These are phyloP conservation scores for Cyclotella cryptica DNA, from an alignment of 108 stramenopile genomes.

Conservation along the genomic window DNA sequence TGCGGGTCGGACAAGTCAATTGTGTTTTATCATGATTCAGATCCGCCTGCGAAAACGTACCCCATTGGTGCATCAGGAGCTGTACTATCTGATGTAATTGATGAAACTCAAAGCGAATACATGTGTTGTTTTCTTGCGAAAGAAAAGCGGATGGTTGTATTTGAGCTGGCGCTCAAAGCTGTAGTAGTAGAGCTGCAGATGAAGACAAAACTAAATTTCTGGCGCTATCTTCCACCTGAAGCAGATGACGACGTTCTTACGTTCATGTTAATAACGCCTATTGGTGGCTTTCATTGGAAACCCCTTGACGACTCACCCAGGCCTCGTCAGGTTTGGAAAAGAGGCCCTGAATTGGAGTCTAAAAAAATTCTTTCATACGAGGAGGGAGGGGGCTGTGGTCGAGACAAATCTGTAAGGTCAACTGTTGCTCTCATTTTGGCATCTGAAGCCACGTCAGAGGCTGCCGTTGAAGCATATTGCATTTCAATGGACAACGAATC, in stretches of 20 bases:
- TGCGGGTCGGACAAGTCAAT: constrained; percentile 91
- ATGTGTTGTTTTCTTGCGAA: constrained; percentile 91
- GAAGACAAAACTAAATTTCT: constrained; percentile 93
- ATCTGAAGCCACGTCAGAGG: constrained; percentile 60
- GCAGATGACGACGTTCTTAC: constrained; percentile 78
- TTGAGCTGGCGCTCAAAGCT: constrained; percentile 77
- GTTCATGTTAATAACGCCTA: constrained; percentile 88
- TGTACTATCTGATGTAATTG: constrained; percentile 85
- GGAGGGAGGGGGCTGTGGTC: constrained; percentile 90
- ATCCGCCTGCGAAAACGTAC: constrained; percentile 81
- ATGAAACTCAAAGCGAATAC: constrained; percentile 80
- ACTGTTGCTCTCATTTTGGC: constrained; percentile 75
- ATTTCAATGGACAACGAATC: constrained; percentile 78
- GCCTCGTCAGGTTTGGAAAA: constrained; percentile 87
- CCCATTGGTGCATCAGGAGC: constrained; percentile 91
- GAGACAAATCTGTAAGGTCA: constrained; percentile 67
- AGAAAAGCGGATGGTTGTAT: constrained; percentile 88
- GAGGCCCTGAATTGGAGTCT: constrained; percentile 78
- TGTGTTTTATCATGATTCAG: constrained; percentile 75
- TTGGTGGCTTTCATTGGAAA: constrained; percentile 92
- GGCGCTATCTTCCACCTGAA: constrained; percentile 89
- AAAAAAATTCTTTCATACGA: constrained; percentile 91
- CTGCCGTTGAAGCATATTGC: constrained; percentile 82
- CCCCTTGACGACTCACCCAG: constrained; percentile 85
- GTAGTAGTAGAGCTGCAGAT: constrained; percentile 91